Evolutionary conservation across 2,329 filamentous ascomycete genomes (phyloP), one percentile per base, ranked within the genome.

Genomic region (Phyllosticta citribraziliensis): DNA sequence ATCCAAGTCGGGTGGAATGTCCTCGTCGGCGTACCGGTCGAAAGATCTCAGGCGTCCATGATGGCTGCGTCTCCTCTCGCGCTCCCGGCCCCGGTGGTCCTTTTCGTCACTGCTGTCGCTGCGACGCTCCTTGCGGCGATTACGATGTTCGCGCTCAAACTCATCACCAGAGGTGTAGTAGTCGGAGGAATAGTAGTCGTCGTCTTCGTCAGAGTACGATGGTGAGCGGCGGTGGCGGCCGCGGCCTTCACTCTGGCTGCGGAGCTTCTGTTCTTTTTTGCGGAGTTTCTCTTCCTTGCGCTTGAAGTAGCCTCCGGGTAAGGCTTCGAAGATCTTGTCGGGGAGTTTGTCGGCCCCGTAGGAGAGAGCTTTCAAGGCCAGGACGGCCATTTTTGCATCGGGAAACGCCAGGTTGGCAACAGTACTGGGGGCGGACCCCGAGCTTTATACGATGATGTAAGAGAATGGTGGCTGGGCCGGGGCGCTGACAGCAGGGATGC

Each of bases 311-410:
- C 71, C 71, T 52, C 72, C 73, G 54, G 73, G 73, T 20, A 74
- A 68, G 24, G 68, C 68, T 51, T 75, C 70, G 57, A 73, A 74
- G 62, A 73, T 65, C 57, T 65, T 70, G 69, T 75, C 73, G 40
- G 72, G 72, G 61, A 74, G 72, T 64, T 69, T 70, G 61, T 73
- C 71, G 52, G 70, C 72, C 62, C 72, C 73, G 67, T 71, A 71
- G 61, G 66, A 67, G 30, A 75, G 66, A n/a, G 72, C 73, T 64
- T 74, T 74, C 60, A 74, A 68, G 33, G 71, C 72, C 56, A 75
- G 19, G 11, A 33, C n/a, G 24, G 58, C 62, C 62, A 63, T 63
- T 10, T 61, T 54, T 50, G 5, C 10, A n/a, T 61, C 50, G n/a
- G 52, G 3, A 24, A 50, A 56, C 9, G 58, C 40, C 58, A 60